Evolutionary conservation across 495 filamentous ascomycete species (phyloP).

Genomic region (Penicillium alfredii): DNA sequence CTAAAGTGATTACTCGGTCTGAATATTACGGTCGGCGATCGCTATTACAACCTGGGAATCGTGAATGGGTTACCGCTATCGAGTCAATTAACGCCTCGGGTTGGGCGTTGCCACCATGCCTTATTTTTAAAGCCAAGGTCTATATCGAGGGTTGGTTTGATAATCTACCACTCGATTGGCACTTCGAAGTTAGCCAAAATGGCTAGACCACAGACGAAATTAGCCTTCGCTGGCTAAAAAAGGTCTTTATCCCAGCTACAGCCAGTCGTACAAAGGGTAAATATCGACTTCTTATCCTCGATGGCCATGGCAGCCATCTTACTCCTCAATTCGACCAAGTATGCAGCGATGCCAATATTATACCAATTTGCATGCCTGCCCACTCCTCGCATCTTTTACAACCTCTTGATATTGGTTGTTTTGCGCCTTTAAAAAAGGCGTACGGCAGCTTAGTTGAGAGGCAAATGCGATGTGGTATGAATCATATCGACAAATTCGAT

Average conservation of each 20-base stretch:
- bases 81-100: slow-evolving; percentile 23
- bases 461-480: too few species aligned
- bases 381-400: too few species aligned
- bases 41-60: too few species aligned
- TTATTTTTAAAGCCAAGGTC: slow-evolving; percentile 22
- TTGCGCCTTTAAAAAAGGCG: too few species aligned
- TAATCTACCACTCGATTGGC: slow-evolving; percentile 7
- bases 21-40: too few species aligned
- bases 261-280: too few species aligned
- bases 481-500: too few species aligned
- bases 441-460: too few species aligned
- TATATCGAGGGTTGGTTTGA: slow-evolving; percentile 7
- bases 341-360: slow-evolving; percentile 17
- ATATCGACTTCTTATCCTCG: neutral
- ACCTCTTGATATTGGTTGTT: too few species aligned
- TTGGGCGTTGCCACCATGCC: slow-evolving; percentile 18
- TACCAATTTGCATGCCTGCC: slow-evolving; percentile 20
- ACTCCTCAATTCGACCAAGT: slow-evolving; percentile 19
- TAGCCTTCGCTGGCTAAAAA: slow-evolving; percentile 10
- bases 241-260: too few species aligned
- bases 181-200: slow-evolving; percentile 15
- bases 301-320: slow-evolving; percentile 21
- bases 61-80: slow-evolving; percentile 34
- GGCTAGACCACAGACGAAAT: slow-evolving; percentile 29
- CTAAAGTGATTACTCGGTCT: too few species aligned